Base-by-base conservation (phyloP, 225 moss, liverwort and hornwort species). In the Rhytidiadelphus loreus region DNA sequence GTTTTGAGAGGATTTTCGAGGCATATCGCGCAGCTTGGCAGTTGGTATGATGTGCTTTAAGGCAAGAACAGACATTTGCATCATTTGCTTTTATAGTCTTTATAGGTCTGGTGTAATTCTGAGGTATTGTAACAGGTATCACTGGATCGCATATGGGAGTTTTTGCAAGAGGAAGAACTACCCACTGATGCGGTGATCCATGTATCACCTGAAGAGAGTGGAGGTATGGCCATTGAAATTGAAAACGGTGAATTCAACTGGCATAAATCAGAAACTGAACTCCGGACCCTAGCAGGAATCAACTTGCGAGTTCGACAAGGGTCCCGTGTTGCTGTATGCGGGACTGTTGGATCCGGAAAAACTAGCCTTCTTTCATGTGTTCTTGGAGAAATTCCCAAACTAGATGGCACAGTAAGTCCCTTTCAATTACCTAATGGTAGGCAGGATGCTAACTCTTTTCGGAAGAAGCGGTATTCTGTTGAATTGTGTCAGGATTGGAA, bases 291-390 rank as follows among this genome's bases (percentile, higher is more conserved):
- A 55, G 79, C 89, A 30, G 85, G 91, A 70, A 91, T 98, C 66
- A 93, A 97, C 86, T 83, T 98, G 87, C 91, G 68, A 73, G 94
- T 95, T 28, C 90, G 89, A 88, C 96, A 84, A 53, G 98, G 98
- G 33, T 80, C 92, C 52, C 91, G 94, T 72, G 95, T 98, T 63
- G 98, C 98, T 65, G 91, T 98, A 8, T 98, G 98, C 91, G 98
- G 98, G 43, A 94, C 92, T 50, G 97, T 97, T 53, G 98, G 97
- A 30, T 95, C 96, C 17, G 98, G 98, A 59, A 98, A 98, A 84
- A 93, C 98, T 22, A 97, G 95, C 88, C 91, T 98, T 64, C 92
- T 98, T 57, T 95, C 91, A 85, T 94, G 93, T 77, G 82, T 98
- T 88, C 93, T 98, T 43, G 97, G 98, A 74, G 98, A 98, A 86